Evolutionary conservation across 805 yeast species (phyloP).

Genomic region (Dipodascopsis uninucleata): DNA sequence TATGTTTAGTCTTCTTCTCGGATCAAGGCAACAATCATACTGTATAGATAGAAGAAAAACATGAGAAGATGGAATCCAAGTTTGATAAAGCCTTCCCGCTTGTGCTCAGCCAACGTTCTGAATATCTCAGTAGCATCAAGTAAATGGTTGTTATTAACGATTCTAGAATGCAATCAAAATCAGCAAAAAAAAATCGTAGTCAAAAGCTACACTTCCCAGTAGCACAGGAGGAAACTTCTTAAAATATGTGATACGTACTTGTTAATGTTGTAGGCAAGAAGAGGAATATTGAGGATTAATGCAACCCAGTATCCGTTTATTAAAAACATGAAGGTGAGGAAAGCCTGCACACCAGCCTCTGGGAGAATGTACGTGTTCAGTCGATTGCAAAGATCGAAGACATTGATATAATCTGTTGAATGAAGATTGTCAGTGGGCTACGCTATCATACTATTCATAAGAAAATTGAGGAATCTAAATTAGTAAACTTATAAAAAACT

Average conservation of each 20-base stretch:
- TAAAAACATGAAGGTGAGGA: conserved; percentile 65
- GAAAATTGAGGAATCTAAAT: not conserved
- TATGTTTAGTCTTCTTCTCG: conserved; percentile 24
- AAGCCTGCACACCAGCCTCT: conserved; percentile 80
- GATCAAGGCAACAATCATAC: conserved; percentile 28
- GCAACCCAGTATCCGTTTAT: conserved; percentile 91
- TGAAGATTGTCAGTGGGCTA: conserved; percentile 5
- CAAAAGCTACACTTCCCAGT: not conserved
- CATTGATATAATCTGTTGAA: conserved; percentile 87
- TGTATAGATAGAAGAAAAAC: conserved; percentile 92
- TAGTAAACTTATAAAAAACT: not conserved
- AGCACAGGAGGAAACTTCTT: too few species aligned
- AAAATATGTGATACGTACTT: conserved; percentile 40
- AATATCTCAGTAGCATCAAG: conserved; percentile 97
- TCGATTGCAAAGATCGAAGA: conserved; percentile 91
- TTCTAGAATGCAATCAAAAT: conserved; percentile 7
- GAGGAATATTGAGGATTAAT: conserved; percentile 75
- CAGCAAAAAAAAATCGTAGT: too few species aligned
- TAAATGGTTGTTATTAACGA: conserved; percentile 72
- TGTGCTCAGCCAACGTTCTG: conserved; percentile 87
- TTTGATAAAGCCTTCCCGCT: conserved; percentile 86
- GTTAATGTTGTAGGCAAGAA: conserved; percentile 77
- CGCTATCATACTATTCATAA: not conserved
- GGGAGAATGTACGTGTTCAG: conserved; percentile 83
- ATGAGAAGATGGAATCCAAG: conserved; percentile 84